Evolutionary conservation across 2,329 filamentous ascomycete species (phyloP).

Genomic region (Remersonia thermophila): DNA sequence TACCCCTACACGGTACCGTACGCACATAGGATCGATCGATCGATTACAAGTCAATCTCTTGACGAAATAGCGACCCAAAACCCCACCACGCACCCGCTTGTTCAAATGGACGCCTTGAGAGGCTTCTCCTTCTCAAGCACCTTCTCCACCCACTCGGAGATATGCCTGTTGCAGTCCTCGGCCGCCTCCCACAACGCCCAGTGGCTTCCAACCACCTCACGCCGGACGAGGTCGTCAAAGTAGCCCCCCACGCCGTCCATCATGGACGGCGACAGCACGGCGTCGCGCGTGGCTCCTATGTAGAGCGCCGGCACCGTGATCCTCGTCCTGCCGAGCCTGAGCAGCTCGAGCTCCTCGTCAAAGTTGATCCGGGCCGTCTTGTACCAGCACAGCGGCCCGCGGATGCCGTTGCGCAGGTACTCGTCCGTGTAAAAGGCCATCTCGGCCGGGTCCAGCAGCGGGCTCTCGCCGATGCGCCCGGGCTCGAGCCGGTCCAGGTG

Average conservation of each 20-base stretch:
- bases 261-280: conserved; percentile 60
- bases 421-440: conserved; percentile 65
- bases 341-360: conserved; percentile 56
- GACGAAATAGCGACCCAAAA: too few species aligned
- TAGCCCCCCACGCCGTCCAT: conserved; percentile 56
- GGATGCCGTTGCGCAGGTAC: conserved; percentile 60
- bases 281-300: conserved; percentile 59
- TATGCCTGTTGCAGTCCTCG: conserved; percentile 54
- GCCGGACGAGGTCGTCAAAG: conserved; percentile 52
- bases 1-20: too few species aligned
- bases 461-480: conserved; percentile 40
- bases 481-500: conserved; percentile 43
- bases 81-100: too few species aligned
- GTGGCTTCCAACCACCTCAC: conserved; percentile 58
- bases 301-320: conserved; percentile 59
- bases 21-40: too few species aligned
- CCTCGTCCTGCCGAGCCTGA: conserved; percentile 43
- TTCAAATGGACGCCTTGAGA: conserved; percentile 28
- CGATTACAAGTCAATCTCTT: too few species aligned
- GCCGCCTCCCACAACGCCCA: conserved; percentile 73
- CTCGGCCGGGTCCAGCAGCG: conserved; percentile 54
- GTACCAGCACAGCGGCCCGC: conserved; percentile 84
- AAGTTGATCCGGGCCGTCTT: conserved; percentile 60
- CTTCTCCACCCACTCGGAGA: conserved; percentile 54
- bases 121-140: conserved; percentile 25